Evolutionary conservation across 73 alveolate genomes (phyloP).

Genomic region (Paramecium caudatum): DNA sequence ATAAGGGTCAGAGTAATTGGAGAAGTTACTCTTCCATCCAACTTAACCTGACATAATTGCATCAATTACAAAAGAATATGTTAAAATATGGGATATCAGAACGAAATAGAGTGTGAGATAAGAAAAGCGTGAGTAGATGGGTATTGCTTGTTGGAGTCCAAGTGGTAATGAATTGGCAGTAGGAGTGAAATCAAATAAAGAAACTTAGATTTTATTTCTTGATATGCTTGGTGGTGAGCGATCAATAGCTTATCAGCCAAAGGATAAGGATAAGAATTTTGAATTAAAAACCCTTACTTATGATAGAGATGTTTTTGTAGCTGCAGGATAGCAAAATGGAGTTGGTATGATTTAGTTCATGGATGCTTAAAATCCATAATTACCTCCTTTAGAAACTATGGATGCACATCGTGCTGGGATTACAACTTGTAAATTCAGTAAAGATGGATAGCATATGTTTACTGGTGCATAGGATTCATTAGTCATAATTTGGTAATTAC

Average conservation of each 20-base stretch:
- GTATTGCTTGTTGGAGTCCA: slow-evolving; percentile 57
- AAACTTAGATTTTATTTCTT: neutral
- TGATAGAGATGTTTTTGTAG: slow-evolving; percentile 59
- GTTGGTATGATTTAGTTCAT: slow-evolving; percentile 46
- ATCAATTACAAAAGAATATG: slow-evolving; percentile 50
- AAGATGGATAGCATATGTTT: slow-evolving; percentile 43
- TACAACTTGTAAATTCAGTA: slow-evolving; percentile 6
- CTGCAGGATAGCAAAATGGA: slow-evolving; percentile 45
- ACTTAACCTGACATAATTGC: slow-evolving; percentile 63
- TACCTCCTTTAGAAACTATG: slow-evolving; percentile 24
- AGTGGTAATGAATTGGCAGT: slow-evolving; percentile 65
- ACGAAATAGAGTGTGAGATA: slow-evolving; percentile 23
- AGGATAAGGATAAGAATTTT: slow-evolving; percentile 61
- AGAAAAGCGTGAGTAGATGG: slow-evolving; percentile 41
- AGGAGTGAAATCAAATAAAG: slow-evolving; percentile 26
- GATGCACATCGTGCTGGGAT: slow-evolving; percentile 63
- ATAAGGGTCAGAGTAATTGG: slow-evolving; percentile 58
- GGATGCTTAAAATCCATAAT: slow-evolving; percentile 47
- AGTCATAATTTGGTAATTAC: slow-evolving; percentile 37
- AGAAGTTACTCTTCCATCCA: slow-evolving; percentile 65
- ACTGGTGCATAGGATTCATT: slow-evolving; percentile 56
- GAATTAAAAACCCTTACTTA: slow-evolving; percentile 18
- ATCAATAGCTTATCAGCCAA: slow-evolving; percentile 8
- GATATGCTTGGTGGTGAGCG: slow-evolving; percentile 61
- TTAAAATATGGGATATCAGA: slow-evolving; percentile 62